Conservation (phyloP, 495 filamentous ascomycete genomes). For the Podospora anserina region DNA sequence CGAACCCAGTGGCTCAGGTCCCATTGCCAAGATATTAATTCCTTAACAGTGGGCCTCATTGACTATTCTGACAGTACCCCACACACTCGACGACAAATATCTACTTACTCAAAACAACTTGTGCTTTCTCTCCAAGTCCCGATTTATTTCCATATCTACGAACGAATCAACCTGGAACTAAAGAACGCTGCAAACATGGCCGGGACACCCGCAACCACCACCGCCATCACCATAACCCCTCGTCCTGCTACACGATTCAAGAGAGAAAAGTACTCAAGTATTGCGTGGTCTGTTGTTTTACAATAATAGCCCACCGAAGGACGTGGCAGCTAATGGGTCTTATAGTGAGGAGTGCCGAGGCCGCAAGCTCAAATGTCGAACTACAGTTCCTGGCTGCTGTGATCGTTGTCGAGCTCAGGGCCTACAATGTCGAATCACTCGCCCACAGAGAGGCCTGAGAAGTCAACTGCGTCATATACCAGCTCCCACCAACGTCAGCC, state of each 20-base stretch:
- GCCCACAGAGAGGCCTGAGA: neutral
- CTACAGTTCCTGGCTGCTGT: neutral
- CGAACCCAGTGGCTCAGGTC: too few species aligned
- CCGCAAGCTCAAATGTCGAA: neutral
- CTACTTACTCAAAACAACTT: too few species aligned
- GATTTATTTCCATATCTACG: too few species aligned
- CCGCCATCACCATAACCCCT: too few species aligned
- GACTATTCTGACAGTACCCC: too few species aligned
- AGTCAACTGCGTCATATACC: neutral
- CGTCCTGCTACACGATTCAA: neutral
- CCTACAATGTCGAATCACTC: neutral
- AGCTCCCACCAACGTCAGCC: neutral
- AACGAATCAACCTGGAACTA: too few species aligned
- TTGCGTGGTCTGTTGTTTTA: neutral
- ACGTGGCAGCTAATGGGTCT: neutral
- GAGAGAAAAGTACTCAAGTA: neutral
- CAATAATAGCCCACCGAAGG: neutral
- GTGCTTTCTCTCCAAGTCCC: too few species aligned
- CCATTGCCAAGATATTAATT: too few species aligned
- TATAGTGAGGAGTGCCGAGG: neutral
- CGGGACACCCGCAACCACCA: too few species aligned
- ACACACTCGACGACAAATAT: too few species aligned
- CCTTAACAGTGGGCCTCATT: too few species aligned
- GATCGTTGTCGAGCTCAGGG: neutral
- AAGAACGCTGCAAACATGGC: too few species aligned